These are phyloP conservation scores for Podosphaera aphanis DNA, from an alignment of 2,329 filamentous ascomycete genomes.

Conservation along the genomic window DNA sequence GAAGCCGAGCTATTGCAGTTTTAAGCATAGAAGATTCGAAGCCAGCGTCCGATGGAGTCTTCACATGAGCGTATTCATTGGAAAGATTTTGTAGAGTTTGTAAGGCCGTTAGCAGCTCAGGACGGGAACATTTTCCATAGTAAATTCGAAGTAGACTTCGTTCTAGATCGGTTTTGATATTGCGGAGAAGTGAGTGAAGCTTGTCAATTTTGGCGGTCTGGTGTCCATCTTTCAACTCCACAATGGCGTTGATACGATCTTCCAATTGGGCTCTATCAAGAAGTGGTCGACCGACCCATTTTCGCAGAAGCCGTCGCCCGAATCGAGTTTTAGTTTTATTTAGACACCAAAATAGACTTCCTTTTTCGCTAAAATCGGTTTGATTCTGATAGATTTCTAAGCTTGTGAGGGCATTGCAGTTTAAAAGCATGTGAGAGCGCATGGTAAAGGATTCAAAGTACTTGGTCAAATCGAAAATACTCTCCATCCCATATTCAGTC, in stretches of 20 bases:
- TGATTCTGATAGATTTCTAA: slow-evolving; percentile 90
- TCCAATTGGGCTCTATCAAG: slow-evolving; percentile 54
- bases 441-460: slow-evolving; percentile 94
- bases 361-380: slow-evolving; percentile 64
- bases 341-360: slow-evolving; percentile 85
- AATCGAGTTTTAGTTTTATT: slow-evolving; percentile 82
- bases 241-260: slow-evolving; percentile 59
- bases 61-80: slow-evolving; percentile 48
- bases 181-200: slow-evolving; percentile 45
- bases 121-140: slow-evolving; percentile 82
- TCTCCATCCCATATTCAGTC: slow-evolving; percentile 74
- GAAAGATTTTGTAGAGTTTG: slow-evolving; percentile 69
- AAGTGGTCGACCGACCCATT: slow-evolving; percentile 83
- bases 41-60: slow-evolving; percentile 38
- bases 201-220: slow-evolving; percentile 47
- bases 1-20: slow-evolving; percentile 50
- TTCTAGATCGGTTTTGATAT: slow-evolving; percentile 62
- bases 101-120: slow-evolving; percentile 64
- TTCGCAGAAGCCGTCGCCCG: slow-evolving; percentile 66
- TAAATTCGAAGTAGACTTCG: slow-evolving; percentile 87
- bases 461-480: slow-evolving; percentile 88
- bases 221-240: slow-evolving; percentile 54
- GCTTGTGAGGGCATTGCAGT: slow-evolving; percentile 81
- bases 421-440: slow-evolving; percentile 82
- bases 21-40: slow-evolving; percentile 50